Base-by-base conservation (phyloP, 495 filamentous ascomycete species). In the Xylaria cubensis region DNA sequence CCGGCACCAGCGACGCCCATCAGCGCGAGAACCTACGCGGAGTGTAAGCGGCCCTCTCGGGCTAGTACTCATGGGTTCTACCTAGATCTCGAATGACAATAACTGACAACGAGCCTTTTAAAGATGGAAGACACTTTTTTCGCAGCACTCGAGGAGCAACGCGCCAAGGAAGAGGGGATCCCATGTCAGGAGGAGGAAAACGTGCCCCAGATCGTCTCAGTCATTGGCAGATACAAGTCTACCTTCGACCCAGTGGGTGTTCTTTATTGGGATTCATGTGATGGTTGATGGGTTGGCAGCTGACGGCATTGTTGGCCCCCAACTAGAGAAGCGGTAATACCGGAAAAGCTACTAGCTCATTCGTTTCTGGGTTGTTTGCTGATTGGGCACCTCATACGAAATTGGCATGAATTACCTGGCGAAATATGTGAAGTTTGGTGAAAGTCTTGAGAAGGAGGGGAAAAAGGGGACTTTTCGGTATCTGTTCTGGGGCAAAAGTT, bases 211-310 rank as follows among this genome's bases (percentile, higher is more conserved):
- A 26, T 13, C 4, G 4, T 56, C 26, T 32, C 26, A 1, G 26
- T 56, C 53, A 56, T 56, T 32, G 53, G 53, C 53, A 17, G 26
- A 29, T 56, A 56, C 26, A 56, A 56, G 13, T 56, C 53, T 56
- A 56, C 53, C 24, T 56, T 56, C 26, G 2, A 13, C 3, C 24
- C 53, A 17, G 53, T 56, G 26, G 53, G 26, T 10, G 4, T 8
- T 12, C 24, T 55, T 24, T 4, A 15, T 21, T 24, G 29, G 53
- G 12, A 17, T 17, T 17, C 15, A 56, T 4, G 4, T 4, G 12
- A 32, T 13, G 26, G 26, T 56, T 17, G 24, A 17, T 15, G 21
- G 15, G 26, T 17, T 24, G 26, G 53, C 53, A 56, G 15, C 17
- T 32, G 24, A 26, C 5, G 24, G 53, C 53, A 56, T 29, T 29